phyloP scores from a whole-genome alignment of 441 rosid genomes.

The Mallotus japonicus region DNA sequence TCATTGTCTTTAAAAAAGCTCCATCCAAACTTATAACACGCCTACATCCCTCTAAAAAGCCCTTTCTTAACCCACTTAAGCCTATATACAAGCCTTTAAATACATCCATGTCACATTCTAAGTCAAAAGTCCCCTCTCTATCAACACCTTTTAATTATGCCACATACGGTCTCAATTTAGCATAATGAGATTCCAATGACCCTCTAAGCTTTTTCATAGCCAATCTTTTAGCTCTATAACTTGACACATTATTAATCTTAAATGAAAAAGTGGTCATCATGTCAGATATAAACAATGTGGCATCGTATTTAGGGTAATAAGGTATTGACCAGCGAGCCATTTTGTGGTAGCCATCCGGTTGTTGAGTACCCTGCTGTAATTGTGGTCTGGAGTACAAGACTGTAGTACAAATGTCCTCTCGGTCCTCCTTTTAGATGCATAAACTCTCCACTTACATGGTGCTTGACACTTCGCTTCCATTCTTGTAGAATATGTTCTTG shows the following conservation, averaged over 20 bases:
- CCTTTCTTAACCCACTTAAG: neutral
- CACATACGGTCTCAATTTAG: neutral
- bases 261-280: too few relatives aligned
- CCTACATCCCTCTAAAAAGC: neutral
- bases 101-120: neutral
- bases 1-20: too few relatives aligned
- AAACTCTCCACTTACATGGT: neutral
- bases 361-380: neutral
- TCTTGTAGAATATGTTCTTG: accelerated
- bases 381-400: too few relatives aligned
- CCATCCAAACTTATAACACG: too few relatives aligned
- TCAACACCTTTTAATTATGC: neutral
- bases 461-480: neutral
- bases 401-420: too few relatives aligned
- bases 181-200: neutral
- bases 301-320: neutral
- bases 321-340: neutral
- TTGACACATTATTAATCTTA: accelerated
- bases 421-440: neutral
- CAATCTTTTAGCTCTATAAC: neutral
- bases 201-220: neutral
- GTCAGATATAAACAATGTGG: too few relatives aligned
- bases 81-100: neutral
- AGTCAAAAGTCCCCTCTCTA: neutral
- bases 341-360: neutral